Percentiles rank a stretch among this genome's conserved stretches.
These are phyloP conservation scores for Talaromyces marneffei DNA, from an alignment of 2,329 filamentous ascomycete species.

Conservation along the genomic window DNA sequence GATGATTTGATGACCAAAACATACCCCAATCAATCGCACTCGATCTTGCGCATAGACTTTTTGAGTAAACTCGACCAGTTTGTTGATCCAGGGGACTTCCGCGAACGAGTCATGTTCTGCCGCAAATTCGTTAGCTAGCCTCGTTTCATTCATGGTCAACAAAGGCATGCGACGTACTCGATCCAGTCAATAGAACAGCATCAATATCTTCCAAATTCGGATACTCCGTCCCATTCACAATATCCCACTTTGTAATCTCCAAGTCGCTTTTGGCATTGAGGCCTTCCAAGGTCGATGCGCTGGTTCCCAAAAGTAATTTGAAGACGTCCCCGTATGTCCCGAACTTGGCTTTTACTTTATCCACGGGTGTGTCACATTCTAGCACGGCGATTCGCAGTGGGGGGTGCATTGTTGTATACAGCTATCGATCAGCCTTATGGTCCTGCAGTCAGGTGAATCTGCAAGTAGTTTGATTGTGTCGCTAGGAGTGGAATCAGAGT, in stretches of 20 bases:
- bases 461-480: too few relatives aligned
- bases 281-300: constrained; percentile 43
- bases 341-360: constrained; percentile 58
- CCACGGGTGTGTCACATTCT: constrained; percentile 75
- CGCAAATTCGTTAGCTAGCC: background rate
- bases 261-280: constrained; percentile 38
- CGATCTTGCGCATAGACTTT: constrained; percentile 55
- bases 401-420: constrained; percentile 25
- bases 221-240: constrained; percentile 64
- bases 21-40: constrained; percentile 70
- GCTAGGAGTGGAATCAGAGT: too few relatives aligned
- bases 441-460: too few relatives aligned
- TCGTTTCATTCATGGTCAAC: background rate
- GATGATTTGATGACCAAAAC: constrained; percentile 84
- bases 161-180: constrained; percentile 41
- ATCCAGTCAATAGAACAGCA: constrained; percentile 74
- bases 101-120: constrained; percentile 68
- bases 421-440: too few relatives aligned
- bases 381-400: constrained; percentile 76
- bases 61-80: constrained; percentile 63
- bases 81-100: constrained; percentile 67
- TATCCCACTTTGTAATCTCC: constrained; percentile 61
- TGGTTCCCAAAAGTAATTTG: constrained; percentile 51
- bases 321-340: constrained; percentile 69
- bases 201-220: constrained; percentile 70